A percentile compares a stretch with the other conserved stretches of the same genome.
phyloP scores from a whole-genome alignment of 352 stramenopile species.

The Phytophthora capsici region DNA sequence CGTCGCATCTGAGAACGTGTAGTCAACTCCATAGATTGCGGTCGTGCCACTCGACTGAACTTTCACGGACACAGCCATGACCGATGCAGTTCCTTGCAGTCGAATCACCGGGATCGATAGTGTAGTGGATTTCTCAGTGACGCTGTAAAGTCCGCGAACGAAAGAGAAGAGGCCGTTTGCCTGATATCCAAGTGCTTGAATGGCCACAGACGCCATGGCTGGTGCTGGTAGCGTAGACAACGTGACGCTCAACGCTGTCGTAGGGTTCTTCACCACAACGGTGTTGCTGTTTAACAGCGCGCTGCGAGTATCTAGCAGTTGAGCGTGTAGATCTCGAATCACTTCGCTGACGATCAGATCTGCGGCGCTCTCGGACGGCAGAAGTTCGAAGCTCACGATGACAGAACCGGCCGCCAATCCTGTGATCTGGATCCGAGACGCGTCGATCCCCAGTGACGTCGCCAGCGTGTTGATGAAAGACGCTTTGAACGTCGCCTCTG shows the following conservation, averaged over 20 bases:
- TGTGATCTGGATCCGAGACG: constrained; percentile 58
- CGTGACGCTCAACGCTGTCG: constrained; percentile 38
- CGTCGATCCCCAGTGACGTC: constrained; percentile 51
- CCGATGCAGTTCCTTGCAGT: constrained; percentile 50
- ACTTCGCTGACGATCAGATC: constrained; percentile 59
- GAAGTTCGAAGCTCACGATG: constrained; percentile 67
- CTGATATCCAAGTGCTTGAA: constrained; percentile 67
- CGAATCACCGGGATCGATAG: constrained; percentile 58
- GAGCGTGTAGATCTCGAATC: constrained; percentile 45
- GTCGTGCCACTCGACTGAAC: constrained; percentile 40
- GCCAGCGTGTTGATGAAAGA: constrained; percentile 46
- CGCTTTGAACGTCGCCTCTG: constrained; percentile 58
- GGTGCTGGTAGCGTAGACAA: constrained; percentile 26
- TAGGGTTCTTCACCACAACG: constrained; percentile 43
- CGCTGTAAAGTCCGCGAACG: constrained; percentile 51
- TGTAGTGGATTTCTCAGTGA: constrained; percentile 57
- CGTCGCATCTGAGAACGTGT: constrained; percentile 29
- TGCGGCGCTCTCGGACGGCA: constrained; percentile 52
- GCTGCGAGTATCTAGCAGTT: constrained; percentile 53
- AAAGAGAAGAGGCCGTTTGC: constrained; percentile 72
- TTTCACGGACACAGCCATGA: constrained; percentile 53
- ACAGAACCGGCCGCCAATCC: constrained; percentile 62
- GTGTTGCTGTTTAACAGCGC: constrained; percentile 34
- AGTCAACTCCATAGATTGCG: constrained; percentile 50
- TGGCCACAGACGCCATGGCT: constrained; percentile 25